These are phyloP conservation scores for Kodamaea nitidulidarum DNA, from an alignment of 805 yeast genomes.

Conservation along the genomic window DNA sequence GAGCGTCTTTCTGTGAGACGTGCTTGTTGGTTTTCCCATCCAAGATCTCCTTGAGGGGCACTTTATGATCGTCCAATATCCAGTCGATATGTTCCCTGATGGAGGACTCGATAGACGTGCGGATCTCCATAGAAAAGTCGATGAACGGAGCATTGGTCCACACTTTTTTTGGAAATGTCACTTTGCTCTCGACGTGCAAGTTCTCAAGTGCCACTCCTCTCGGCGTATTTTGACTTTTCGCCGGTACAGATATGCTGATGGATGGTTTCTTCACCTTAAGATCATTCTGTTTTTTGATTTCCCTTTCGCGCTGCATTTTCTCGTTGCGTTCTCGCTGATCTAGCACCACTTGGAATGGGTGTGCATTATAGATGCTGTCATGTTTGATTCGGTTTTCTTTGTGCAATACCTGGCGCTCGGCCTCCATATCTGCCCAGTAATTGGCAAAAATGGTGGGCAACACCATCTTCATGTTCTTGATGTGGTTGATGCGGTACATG, in stretches of 20 bases:
- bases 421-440: conserved; percentile 73
- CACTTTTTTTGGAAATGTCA: conserved; percentile 47
- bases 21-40: no score
- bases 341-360: conserved; percentile 72
- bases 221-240: conserved; percentile 1
- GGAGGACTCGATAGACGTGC: conserved; percentile 59
- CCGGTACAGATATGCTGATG: conserved; percentile 29
- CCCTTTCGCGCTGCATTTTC: conserved; percentile 43
- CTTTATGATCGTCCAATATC: conserved; percentile 29
- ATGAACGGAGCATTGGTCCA: conserved; percentile 72
- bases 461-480: conserved; percentile 81
- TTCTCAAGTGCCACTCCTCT: conserved; percentile 1
- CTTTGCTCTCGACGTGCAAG: conserved; percentile 3
- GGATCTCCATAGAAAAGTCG: conserved; percentile 59
- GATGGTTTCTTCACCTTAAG: conserved; percentile 49
- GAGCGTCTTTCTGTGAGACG: no score
- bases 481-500: conserved; percentile 70
- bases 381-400: conserved; percentile 47
- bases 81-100: conserved; percentile 57
- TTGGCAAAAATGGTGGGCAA: conserved; percentile 78
- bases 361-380: conserved; percentile 52
- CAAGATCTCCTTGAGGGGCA: neutral
- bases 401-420: conserved; percentile 47
- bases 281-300: conserved; percentile 44
- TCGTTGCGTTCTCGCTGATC: conserved; percentile 49